phyloP scores from a whole-genome alignment of 805 yeast genomes.

The Candida fluviatilis region DNA sequence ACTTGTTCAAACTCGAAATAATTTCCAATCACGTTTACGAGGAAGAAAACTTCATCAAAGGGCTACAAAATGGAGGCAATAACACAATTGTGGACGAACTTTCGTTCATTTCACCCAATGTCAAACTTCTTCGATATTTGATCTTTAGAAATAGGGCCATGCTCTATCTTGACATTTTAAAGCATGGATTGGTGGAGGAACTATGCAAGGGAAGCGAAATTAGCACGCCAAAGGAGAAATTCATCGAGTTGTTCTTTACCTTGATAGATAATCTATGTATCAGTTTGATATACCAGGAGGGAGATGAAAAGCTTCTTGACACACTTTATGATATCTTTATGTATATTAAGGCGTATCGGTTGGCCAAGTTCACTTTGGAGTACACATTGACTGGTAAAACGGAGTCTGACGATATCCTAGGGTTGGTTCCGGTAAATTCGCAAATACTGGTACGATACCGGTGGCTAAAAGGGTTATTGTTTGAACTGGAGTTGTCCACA shows the following conservation, averaged over 20 bases:
- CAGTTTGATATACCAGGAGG: slow-evolving; percentile 63
- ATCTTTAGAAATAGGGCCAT: slow-evolving; percentile 81
- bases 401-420: slow-evolving; percentile 39
- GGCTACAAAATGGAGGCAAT: slow-evolving; percentile 35
- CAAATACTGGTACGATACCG: slow-evolving; percentile 3
- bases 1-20: slow-evolving; percentile 66
- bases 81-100: slow-evolving; percentile 35
- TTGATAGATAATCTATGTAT: slow-evolving; percentile 61
- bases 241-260: slow-evolving; percentile 36
- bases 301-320: slow-evolving; percentile 53
- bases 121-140: slow-evolving; percentile 70
- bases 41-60: slow-evolving; percentile 33
- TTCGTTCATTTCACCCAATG: slow-evolving; percentile 57
- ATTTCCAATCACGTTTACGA: slow-evolving; percentile 43
- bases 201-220: slow-evolving; percentile 5
- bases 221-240: slow-evolving; percentile 13
- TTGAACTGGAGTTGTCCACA: not conserved
- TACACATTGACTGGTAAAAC: slow-evolving; percentile 44
- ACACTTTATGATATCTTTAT: slow-evolving; percentile 48
- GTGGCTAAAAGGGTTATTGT: slow-evolving; percentile 1
- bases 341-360: slow-evolving; percentile 43
- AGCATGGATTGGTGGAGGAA: slow-evolving; percentile 7
- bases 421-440: slow-evolving; percentile 22
- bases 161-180: slow-evolving; percentile 47
- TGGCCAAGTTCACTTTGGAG: slow-evolving; percentile 58